These are phyloP conservation scores for Xylaria venustula DNA, from an alignment of 495 filamentous ascomycete genomes.

Conservation along the genomic window DNA sequence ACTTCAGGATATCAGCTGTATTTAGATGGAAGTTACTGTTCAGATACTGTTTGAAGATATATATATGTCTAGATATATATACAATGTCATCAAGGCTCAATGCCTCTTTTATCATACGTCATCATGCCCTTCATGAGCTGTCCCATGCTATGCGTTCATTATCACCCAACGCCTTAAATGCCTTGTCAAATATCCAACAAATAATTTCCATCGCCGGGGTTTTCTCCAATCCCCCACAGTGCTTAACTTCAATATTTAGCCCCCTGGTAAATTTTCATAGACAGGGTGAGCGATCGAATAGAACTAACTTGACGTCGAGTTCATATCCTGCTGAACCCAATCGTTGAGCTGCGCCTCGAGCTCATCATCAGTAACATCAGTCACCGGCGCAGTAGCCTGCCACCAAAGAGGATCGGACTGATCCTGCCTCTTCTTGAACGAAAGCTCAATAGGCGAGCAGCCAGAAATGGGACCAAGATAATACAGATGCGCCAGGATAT, in stretches of 20 bases:
- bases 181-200: not conserved
- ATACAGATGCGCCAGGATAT: slow-evolving; percentile 31
- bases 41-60: not conserved
- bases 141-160: not conserved
- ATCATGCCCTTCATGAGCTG: not conserved
- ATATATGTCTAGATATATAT: not conserved
- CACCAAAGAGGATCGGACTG: slow-evolving; percentile 12
- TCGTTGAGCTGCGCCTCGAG: slow-evolving; percentile 27
- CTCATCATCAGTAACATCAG: slow-evolving; percentile 29
- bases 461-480: slow-evolving; percentile 38
- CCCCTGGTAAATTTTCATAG: too few species aligned
- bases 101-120: not conserved
- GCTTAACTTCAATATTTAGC: not conserved
- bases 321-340: slow-evolving; percentile 28
- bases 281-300: too few species aligned
- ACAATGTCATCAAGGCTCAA: not conserved
- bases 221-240: not conserved
- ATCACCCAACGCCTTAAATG: slow-evolving; percentile 1
- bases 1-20: too few species aligned
- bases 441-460: slow-evolving; percentile 23
- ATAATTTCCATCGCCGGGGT: not conserved
- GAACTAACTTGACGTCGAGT: not conserved
- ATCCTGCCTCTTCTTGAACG: slow-evolving; percentile 21
- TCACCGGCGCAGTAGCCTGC: slow-evolving; percentile 15
- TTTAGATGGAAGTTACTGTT: not conserved